phyloP scores from a whole-genome alignment of 2,329 filamentous ascomycete species.

The Aureobasidium pullulans region DNA sequence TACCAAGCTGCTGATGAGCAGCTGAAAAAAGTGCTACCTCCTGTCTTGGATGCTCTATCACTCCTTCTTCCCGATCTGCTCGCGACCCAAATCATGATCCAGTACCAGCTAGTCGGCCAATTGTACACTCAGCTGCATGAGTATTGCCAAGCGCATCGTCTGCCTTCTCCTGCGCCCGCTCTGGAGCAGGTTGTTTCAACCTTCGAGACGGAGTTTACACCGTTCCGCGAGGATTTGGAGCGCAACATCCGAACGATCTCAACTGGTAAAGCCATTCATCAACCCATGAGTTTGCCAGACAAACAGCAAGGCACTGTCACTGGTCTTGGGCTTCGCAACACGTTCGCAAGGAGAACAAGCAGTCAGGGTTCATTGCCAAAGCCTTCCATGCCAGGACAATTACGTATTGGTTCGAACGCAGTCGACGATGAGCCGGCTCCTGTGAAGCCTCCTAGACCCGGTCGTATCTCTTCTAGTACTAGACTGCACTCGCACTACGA shows the following conservation, averaged over 20 bases:
- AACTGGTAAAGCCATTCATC: conserved; percentile 58
- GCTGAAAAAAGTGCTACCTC: conserved; percentile 63
- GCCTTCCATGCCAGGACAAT: not conserved
- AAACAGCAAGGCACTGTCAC: conserved; percentile 38
- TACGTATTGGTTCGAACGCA: not conserved
- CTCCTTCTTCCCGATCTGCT: conserved; percentile 67
- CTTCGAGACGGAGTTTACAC: conserved; percentile 58
- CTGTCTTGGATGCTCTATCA: conserved; percentile 62
- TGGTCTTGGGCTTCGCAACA: conserved; percentile 40
- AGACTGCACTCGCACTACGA: conserved; percentile 2
- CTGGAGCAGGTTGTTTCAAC: conserved; percentile 62
- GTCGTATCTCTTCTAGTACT: conserved; percentile 12
- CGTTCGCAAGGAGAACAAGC: conserved; percentile 14
- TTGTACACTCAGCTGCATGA: conserved; percentile 71
- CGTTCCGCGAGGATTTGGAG: conserved; percentile 60
- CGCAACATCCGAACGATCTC: conserved; percentile 53
- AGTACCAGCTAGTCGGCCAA: conserved; percentile 68
- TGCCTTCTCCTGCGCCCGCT: conserved; percentile 64
- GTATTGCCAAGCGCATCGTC: conserved; percentile 61
- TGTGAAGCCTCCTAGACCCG: conserved; percentile 27
- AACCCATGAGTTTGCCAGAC: conserved; percentile 45
- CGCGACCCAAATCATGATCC: conserved; percentile 63
- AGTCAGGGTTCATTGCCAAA: conserved; percentile 15
- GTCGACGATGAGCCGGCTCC: conserved; percentile 27
- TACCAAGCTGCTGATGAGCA: conserved; percentile 70